Percentiles rank a stretch among this genome's conserved stretches.
Evolutionary conservation across 371 early-diverging fungal species (phyloP).

Genomic region (Quaeritorhiza haematococci): DNA sequence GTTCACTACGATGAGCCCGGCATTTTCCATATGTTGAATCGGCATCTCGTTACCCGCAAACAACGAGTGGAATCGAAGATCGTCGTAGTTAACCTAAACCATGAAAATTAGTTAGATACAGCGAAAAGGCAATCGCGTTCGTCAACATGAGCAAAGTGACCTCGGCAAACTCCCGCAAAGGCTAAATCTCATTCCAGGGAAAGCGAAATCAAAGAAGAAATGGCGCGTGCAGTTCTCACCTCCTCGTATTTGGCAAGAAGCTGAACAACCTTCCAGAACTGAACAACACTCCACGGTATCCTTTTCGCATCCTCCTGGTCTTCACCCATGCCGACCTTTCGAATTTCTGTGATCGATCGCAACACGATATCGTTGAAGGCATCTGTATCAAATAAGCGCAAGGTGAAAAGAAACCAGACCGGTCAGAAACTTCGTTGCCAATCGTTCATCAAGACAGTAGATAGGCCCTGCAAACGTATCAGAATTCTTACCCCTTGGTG

Average conservation of each 20-base stretch:
- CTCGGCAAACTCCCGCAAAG: no score
- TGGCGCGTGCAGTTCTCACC: no score
- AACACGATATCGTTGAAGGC: conserved; percentile 77
- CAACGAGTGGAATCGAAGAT: conserved; percentile 64
- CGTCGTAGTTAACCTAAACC: conserved; percentile 59
- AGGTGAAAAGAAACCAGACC: not conserved
- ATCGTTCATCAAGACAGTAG: not conserved
- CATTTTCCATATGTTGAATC: conserved; percentile 77
- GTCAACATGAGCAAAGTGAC: conserved; percentile 18
- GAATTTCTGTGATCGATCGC: conserved; percentile 74
- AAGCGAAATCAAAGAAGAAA: not conserved
- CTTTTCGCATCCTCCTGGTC: conserved; percentile 46
- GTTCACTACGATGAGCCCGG: conserved; percentile 71
- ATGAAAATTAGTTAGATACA: not conserved
- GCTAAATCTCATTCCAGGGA: not conserved
- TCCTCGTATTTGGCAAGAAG: conserved; percentile 47
- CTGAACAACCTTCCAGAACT: conserved; percentile 74
- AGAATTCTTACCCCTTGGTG: conserved; percentile 45
- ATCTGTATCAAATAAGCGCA: conserved; percentile 38
- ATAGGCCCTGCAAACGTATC: not conserved
- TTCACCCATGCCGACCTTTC: conserved; percentile 76
- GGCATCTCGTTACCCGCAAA: conserved; percentile 77
- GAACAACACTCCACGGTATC: conserved; percentile 62
- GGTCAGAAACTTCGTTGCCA: not conserved
- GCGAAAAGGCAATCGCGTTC: not conserved